These are phyloP conservation scores for Chrysanthemum seticuspe DNA, from an alignment of 129 eudicot species.

Conservation along the genomic window DNA sequence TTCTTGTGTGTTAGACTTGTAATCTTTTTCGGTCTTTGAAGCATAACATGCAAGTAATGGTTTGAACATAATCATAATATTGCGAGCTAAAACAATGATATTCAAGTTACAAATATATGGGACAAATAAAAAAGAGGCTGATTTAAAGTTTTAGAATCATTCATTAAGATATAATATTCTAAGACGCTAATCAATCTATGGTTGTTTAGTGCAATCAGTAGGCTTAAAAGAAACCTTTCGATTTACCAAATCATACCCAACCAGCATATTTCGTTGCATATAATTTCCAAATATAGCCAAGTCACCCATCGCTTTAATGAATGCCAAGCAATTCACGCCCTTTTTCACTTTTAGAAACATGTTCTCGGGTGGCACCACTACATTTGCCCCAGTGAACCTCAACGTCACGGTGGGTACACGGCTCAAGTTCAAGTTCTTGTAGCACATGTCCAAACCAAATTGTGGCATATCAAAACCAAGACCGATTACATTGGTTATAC, in stretches of 20 bases:
- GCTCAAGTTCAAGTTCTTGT: background rate
- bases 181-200: too few species aligned
- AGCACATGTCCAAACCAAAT: constrained; percentile 30
- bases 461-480: constrained; percentile 13
- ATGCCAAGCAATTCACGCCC: constrained; percentile 35
- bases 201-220: constrained; percentile 29
- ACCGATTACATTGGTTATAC: background rate
- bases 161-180: too few species aligned
- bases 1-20: too few species aligned
- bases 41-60: too few species aligned
- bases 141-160: too few species aligned
- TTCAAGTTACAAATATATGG: too few species aligned
- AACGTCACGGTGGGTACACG: constrained; percentile 29
- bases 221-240: constrained; percentile 42
- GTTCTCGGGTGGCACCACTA: constrained; percentile 19
- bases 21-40: too few species aligned
- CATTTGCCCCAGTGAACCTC: constrained; percentile 43
- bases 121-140: too few species aligned
- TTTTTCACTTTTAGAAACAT: constrained; percentile 27
- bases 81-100: too few species aligned
- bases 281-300: constrained; percentile 44
- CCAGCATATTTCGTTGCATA: constrained; percentile 38
- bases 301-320: constrained; percentile 2
- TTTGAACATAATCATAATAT: too few species aligned
- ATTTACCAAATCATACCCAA: constrained; percentile 47